phyloP scores from a whole-genome alignment of 495 filamentous ascomycete species.

The Letharia columbiana region DNA sequence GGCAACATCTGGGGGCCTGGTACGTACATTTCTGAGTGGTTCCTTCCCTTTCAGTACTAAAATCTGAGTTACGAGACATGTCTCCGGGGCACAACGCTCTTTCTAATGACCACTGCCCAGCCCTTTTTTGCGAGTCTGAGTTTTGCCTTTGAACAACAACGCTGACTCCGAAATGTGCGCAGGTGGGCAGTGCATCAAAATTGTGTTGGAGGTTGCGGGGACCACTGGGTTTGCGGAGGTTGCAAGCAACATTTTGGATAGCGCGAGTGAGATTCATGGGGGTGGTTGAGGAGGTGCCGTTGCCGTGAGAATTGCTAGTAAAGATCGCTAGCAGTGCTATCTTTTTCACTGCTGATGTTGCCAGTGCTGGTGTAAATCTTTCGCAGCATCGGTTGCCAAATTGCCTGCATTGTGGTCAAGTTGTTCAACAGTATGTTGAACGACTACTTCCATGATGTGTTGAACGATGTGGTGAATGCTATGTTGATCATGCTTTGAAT shows the following conservation, averaged over 20 bases:
- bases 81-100: no score
- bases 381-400: neutral
- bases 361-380: neutral
- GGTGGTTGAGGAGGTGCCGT: neutral
- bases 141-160: no score
- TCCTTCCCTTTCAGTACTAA: no score
- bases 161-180: no score
- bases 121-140: no score
- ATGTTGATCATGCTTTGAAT: neutral
- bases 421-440: neutral
- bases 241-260: neutral
- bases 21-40: no score
- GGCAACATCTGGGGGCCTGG: neutral
- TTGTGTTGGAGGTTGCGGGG: neutral
- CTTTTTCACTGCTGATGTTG: neutral
- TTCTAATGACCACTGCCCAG: no score
- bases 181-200: neutral
- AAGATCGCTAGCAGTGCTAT: no score
- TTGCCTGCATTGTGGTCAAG: neutral
- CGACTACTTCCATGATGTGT: neutral
- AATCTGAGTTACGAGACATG: no score
- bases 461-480: neutral
- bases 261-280: neutral
- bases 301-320: neutral
- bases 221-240: neutral